Percentiles rank a stretch among this genome's conserved stretches.
phyloP scores from a whole-genome alignment of 2,329 filamentous ascomycete genomes.

The Claviceps pazoutovae region DNA sequence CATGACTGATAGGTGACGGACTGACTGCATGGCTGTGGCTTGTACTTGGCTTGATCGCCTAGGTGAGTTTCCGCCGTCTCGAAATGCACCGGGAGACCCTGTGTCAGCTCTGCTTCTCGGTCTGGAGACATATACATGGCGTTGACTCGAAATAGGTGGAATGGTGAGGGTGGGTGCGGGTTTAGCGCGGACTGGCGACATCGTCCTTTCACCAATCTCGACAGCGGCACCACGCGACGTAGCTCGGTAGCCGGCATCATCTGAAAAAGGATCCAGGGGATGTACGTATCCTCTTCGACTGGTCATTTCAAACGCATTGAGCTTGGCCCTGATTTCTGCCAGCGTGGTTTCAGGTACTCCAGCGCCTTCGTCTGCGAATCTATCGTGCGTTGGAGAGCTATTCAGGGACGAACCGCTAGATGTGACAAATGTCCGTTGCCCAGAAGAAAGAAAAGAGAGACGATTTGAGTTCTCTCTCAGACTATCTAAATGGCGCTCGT shows the following conservation, averaged over 20 bases:
- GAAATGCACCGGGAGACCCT: slow-evolving; percentile 2
- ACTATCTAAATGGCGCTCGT: slow-evolving; percentile 43
- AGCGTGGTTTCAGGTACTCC: slow-evolving; percentile 22
- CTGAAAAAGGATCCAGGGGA: slow-evolving; percentile 28
- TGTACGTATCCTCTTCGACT: slow-evolving; percentile 40
- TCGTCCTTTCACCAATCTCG: slow-evolving; percentile 4
- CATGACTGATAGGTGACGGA: slow-evolving; percentile 40
- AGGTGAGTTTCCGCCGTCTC: background rate
- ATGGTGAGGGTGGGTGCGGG: slow-evolving; percentile 40
- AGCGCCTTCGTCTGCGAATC: background rate
- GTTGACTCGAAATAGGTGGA: slow-evolving; percentile 30
- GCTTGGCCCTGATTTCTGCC: slow-evolving; percentile 29
- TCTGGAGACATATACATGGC: slow-evolving; percentile 28
- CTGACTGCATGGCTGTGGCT: slow-evolving; percentile 32
- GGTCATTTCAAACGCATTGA: slow-evolving; percentile 37
- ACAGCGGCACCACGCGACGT: slow-evolving; percentile 6
- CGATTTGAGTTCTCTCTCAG: slow-evolving; percentile 43
- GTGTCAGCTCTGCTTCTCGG: slow-evolving; percentile 8
- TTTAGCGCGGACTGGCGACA: slow-evolving; percentile 8
- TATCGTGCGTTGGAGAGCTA: slow-evolving; percentile 40
- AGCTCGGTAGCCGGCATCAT: slow-evolving; percentile 11
- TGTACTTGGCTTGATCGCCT: slow-evolving; percentile 18
- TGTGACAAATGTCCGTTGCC: slow-evolving; percentile 45
- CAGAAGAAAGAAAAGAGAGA: slow-evolving; percentile 45
- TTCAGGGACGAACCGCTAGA: slow-evolving; percentile 45